These are phyloP conservation scores for Ophiostoma ulmi DNA, from an alignment of 2,329 filamentous ascomycete species.

Conservation along the genomic window DNA sequence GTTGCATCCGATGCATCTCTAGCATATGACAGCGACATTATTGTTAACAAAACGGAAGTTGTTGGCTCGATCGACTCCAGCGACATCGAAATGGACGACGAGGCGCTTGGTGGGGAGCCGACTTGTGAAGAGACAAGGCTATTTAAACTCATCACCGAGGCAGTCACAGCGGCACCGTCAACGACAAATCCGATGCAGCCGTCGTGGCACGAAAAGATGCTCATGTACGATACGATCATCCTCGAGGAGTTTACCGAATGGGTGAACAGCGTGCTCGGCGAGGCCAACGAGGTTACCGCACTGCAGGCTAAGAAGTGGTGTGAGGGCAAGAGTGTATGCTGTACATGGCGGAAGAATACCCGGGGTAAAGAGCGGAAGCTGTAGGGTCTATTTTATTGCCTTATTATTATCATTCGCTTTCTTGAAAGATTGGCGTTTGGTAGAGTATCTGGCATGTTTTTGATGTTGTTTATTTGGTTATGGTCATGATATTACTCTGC, in stretches of 20 bases:
- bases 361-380: constrained; percentile 52
- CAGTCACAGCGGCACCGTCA: constrained; percentile 48
- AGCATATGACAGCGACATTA: constrained; percentile 32
- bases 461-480: neutral
- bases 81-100: constrained; percentile 37
- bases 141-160: constrained; percentile 51
- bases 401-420: neutral
- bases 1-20: constrained; percentile 28
- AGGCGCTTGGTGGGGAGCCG: constrained; percentile 37
- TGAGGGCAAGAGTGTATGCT: constrained; percentile 79
- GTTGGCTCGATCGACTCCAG: constrained; percentile 31
- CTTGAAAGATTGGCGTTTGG: neutral
- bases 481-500: neutral
- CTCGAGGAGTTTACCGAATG: constrained; percentile 79
- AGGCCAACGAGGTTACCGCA: constrained; percentile 47
- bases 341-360: constrained; percentile 61
- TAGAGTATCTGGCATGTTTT: neutral
- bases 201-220: constrained; percentile 87
- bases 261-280: constrained; percentile 70
- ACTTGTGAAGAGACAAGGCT: constrained; percentile 42
- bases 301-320: constrained; percentile 82
- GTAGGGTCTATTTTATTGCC: constrained; percentile 21
- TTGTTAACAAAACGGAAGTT: neutral
- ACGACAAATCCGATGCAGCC: constrained; percentile 47
- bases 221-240: constrained; percentile 87